Evolutionary conservation across 768 basidiomycete species (phyloP), one percentile per base, ranked within the genome.

Genomic region (Suillus placidus): DNA sequence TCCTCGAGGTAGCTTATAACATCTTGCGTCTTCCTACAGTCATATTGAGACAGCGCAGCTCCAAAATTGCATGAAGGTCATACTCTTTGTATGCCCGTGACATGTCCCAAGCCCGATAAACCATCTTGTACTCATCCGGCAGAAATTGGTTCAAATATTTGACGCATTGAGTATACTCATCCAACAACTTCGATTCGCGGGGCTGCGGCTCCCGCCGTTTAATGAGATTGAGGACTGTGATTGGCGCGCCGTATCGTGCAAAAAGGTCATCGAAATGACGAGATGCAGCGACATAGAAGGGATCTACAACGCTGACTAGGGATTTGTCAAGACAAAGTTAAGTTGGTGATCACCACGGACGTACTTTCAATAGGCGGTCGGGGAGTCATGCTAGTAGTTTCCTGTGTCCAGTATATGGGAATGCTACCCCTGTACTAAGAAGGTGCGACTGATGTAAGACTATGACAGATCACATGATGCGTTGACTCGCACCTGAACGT

Each of bases 101-200:
- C 93, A 99, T 97, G 75, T 99, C 97, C 93, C 95, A 99, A 16
- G 95, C 88, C 51, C 93, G 87, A 73, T 99, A 97, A 16, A 89
- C 83, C 88, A 99, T 94, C 79, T 89, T 89, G 79, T 92, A 91
- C 34, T 83, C 89, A 8, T 83, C 82, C 0, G 97, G 97, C 14
- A 99, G 78, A 77, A 97, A 98, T 74, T 99, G 97, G 68, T 99
- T 99, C 37, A 99, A 83, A 73, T 97, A 99, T 58, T 85, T 77
- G 20, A 98, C 90, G 73, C 97, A 99, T 74, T 95, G 88, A 0
- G 90, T 92, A 71, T 96, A 99, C 73, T 97, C 95, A 18, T 90
- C 88, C 18, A 97, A 78, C 9, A 99, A 80, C 74, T 97, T 97
- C 10, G 90, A 91, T 76, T 99, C 97, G 52, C 97, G 85, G 2